Conservation (phyloP, 78 protist species). For the Mastigamoeba balamuthi region DNA sequence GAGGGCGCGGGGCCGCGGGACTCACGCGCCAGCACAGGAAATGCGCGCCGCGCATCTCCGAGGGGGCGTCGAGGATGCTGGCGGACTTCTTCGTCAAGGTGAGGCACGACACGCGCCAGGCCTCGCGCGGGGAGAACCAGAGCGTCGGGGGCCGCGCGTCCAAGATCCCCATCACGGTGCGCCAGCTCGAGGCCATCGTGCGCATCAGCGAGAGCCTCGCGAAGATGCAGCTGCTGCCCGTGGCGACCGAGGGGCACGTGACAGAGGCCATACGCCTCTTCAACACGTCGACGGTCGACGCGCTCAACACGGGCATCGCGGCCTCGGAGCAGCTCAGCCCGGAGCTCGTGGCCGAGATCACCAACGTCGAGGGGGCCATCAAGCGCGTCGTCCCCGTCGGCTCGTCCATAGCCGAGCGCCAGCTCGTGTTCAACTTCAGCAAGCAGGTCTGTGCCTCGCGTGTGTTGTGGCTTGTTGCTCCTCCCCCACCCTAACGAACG, state of each 20-base stretch:
- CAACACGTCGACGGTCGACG: conserved; percentile 58
- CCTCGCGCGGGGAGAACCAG: neutral
- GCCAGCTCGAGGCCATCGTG: conserved; percentile 83
- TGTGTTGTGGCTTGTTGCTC: neutral
- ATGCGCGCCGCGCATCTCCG: conserved; percentile 70
- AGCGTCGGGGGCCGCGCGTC: neutral
- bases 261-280: conserved; percentile 70
- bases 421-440: neutral
- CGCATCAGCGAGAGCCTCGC: conserved; percentile 77
- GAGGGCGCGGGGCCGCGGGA: neutral
- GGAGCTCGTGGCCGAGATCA: conserved; percentile 11
- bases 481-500: neutral
- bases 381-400: conserved; percentile 39
- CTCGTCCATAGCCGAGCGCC: neutral
- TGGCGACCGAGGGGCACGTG: conserved; percentile 41
- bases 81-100: conserved; percentile 36
- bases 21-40: neutral
- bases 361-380: conserved; percentile 15
- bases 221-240: conserved; percentile 37
- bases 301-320: conserved; percentile 17
- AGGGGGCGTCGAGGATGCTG: conserved; percentile 56
- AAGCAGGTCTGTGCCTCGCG: no score
- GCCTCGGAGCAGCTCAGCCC: conserved; percentile 11
- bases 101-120: neutral
- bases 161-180: conserved; percentile 68